Conservation (phyloP, 805 yeast species). For the Wickerhamomyces subpelliculosus region DNA sequence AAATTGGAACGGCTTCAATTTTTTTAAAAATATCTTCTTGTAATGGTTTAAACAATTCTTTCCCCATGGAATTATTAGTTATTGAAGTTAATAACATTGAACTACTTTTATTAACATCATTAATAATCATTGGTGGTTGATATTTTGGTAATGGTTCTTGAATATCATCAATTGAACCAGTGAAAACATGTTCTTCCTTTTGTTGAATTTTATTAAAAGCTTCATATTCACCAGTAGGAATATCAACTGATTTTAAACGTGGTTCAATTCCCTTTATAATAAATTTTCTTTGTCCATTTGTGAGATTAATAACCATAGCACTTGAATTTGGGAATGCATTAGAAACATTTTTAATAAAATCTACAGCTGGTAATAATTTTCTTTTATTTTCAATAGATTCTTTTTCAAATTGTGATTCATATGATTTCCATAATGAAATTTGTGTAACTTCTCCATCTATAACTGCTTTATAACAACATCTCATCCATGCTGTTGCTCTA, state of each 20-base stretch:
- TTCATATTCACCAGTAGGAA: constrained; percentile 38
- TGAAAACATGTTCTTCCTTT: constrained; percentile 1
- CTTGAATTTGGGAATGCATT: constrained; percentile 81
- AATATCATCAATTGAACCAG: constrained; percentile 1
- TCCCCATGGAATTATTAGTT: constrained; percentile 24
- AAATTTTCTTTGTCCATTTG: constrained; percentile 67
- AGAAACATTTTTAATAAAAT: constrained; percentile 90
- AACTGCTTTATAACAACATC: constrained; percentile 80
- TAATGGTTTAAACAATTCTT: constrained; percentile 25
- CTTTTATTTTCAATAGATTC: constrained; percentile 44
- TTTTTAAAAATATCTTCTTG: constrained; percentile 25
- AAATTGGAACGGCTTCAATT: constrained; percentile 28
- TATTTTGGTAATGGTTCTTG: constrained; percentile 13
- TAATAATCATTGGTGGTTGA: constrained; percentile 26
- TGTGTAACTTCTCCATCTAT: constrained; percentile 85
- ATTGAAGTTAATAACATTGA: constrained; percentile 30
- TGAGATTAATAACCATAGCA: constrained; percentile 81
- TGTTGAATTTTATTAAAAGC: constrained; percentile 22
- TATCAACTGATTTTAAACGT: constrained; percentile 48
- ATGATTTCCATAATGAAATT: constrained; percentile 91
- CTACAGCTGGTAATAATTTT: constrained; percentile 85
- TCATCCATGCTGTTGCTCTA: constrained; percentile 91
- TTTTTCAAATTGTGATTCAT: constrained; percentile 77
- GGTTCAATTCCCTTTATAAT: constrained; percentile 95
- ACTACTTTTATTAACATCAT: constrained; percentile 35